A percentile compares a stretch with the other conserved stretches of the same genome.
Evolutionary conservation across 495 filamentous ascomycete species (phyloP).

Genomic region (Melanomma pulvis-pyrius): DNA sequence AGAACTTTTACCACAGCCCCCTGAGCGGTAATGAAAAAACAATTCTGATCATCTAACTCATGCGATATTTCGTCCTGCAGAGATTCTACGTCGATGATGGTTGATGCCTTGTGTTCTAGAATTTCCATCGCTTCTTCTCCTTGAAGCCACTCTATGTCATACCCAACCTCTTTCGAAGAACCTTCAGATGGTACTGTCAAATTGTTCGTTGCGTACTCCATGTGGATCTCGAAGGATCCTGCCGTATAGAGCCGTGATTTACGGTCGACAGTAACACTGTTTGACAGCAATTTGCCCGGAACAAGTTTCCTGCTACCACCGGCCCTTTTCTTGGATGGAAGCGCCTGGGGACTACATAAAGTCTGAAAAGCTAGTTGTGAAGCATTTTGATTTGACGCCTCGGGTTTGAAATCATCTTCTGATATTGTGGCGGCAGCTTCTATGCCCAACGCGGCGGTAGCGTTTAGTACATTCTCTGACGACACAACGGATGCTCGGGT

Average conservation of each 20-base stretch:
- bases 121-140: neutral
- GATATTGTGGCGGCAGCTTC: neutral
- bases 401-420: neutral
- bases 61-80: neutral
- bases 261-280: neutral
- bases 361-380: neutral
- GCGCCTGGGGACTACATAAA: neutral
- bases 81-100: neutral
- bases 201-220: neutral
- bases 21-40: neutral
- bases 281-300: constrained; percentile 3
- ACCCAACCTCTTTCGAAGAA: neutral
- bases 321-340: neutral
- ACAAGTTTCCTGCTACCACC: neutral
- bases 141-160: constrained; percentile 9
- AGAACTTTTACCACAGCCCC: constrained; percentile 2
- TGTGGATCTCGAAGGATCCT: neutral
- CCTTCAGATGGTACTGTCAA: neutral
- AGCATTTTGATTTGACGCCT: neutral
- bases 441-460: neutral
- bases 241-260: constrained; percentile 1
- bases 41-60: constrained; percentile 7
- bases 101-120: neutral
- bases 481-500: no score
- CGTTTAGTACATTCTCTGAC: neutral